Percentiles rank a stretch among this genome's conserved stretches.
Conservation (phyloP, 208 protist species). For the Acanthamoeba healyi region DNA sequence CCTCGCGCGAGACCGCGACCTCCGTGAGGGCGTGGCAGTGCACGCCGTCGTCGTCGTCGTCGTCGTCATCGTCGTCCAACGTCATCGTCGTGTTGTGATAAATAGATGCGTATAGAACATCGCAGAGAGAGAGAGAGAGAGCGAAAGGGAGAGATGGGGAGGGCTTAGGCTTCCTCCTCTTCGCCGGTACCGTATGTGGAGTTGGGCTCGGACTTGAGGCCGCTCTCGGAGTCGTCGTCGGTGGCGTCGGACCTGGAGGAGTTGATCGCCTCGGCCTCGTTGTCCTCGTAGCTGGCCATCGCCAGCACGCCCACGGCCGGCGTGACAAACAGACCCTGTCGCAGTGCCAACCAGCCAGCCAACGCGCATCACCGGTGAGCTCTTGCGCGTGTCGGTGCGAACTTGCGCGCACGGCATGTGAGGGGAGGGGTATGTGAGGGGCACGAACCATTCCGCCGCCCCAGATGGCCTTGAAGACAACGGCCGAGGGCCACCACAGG, state of each 20-base stretch:
- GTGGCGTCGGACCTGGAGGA: not conserved
- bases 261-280: not conserved
- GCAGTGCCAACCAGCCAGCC: not conserved
- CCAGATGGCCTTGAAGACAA: constrained; percentile 50
- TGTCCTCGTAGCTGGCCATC: constrained; percentile 29
- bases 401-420: not conserved
- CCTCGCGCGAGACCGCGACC: no score
- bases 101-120: no score
- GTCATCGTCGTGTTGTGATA: no score
- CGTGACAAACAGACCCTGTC: not conserved
- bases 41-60: no score
- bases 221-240: not conserved
- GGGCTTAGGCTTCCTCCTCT: not conserved
- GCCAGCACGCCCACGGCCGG: not conserved
- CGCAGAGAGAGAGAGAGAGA: not conserved
- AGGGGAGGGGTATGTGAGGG: not conserved
- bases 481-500: constrained; percentile 31
- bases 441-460: constrained; percentile 2
- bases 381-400: no score
- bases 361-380: not conserved
- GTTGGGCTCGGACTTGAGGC: not conserved
- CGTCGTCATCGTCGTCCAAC: no score
- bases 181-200: constrained; percentile 4
- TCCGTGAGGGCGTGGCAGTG: no score
- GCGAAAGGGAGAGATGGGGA: not conserved